Percentiles rank a stretch among this genome's conserved stretches.
Conservation (phyloP, 768 basidiomycete species). For the Piloderma croceum region DNA sequence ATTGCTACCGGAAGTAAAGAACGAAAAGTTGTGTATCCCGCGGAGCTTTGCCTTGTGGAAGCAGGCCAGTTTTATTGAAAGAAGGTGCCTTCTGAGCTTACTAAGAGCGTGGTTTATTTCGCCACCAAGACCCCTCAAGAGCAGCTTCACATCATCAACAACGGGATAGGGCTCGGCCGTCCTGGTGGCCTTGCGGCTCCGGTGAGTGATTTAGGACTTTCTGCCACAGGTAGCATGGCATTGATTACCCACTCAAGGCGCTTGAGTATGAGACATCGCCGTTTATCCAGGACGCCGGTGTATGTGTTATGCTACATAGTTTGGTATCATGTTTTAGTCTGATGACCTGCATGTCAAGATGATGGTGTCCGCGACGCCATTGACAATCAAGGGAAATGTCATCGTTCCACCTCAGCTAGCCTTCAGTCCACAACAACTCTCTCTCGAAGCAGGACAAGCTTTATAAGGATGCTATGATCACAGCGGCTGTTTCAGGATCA, state of each 20-base stretch:
- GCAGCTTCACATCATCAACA: conserved; percentile 35
- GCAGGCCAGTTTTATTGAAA: conserved; percentile 46
- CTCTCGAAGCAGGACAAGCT: no score
- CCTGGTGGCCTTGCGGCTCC: conserved; percentile 10
- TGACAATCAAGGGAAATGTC: conserved; percentile 20
- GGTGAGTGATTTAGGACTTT: conserved; percentile 15
- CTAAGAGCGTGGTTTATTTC: conserved; percentile 39
- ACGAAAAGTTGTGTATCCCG: conserved; percentile 39
- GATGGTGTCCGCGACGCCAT: conserved; percentile 22
- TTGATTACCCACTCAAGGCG: conserved; percentile 15
- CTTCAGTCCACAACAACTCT: no score
- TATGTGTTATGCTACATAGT: no score
- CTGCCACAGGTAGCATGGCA: not conserved
- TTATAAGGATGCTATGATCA: no score
- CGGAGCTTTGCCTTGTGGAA: conserved; percentile 42
- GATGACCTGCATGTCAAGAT: no score
- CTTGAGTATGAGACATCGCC: no score
- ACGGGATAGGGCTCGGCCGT: no score
- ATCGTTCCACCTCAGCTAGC: conserved; percentile 9
- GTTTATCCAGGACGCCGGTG: conserved; percentile 38
- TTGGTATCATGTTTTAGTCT: no score
- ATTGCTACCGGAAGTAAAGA: conserved; percentile 24
- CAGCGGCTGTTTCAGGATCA: no score
- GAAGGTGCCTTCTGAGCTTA: conserved; percentile 35
- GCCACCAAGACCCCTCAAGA: conserved; percentile 41